Conservation (phyloP, 768 basidiomycete species). For the Mycena indigotica region DNA sequence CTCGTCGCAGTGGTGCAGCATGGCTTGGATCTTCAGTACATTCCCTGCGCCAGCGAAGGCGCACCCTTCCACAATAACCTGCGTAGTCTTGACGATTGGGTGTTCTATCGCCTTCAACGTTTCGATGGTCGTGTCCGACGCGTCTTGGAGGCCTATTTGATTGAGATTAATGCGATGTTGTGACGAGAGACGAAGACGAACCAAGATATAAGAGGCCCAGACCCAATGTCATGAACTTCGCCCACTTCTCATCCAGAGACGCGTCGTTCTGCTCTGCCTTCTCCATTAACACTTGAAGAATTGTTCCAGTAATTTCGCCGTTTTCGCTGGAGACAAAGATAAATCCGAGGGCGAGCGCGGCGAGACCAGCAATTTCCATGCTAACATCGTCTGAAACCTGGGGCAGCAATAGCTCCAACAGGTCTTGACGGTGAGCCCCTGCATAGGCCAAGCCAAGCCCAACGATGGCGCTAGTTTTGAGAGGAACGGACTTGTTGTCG, state of each 20-base stretch:
- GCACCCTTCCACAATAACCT: conserved; percentile 90
- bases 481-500: conserved; percentile 78
- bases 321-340: conserved; percentile 95
- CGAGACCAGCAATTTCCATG: conserved; percentile 87
- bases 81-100: conserved; percentile 86
- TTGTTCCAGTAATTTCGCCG: conserved; percentile 86
- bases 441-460: conserved; percentile 94
- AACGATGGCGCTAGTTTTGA: conserved; percentile 89
- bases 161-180: not conserved
- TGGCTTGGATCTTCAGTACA: conserved; percentile 87
- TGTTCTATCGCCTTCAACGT: conserved; percentile 93
- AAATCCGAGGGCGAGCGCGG: conserved; percentile 89
- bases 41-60: conserved; percentile 95
- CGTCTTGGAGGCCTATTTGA: conserved; percentile 80
- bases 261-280: conserved; percentile 61
- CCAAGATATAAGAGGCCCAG: conserved; percentile 90
- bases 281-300: conserved; percentile 92
- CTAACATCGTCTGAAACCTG: conserved; percentile 81
- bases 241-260: conserved; percentile 90
- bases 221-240: conserved; percentile 86
- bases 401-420: no score
- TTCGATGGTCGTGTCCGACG: conserved; percentile 90
- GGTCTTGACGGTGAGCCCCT: no score
- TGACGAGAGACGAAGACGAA: conserved; percentile 32
- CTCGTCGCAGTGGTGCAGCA: conserved; percentile 93